Evolutionary conservation across 2,329 filamentous ascomycete genomes (phyloP).

Genomic region (Ceratocystiopsis sp.): DNA sequence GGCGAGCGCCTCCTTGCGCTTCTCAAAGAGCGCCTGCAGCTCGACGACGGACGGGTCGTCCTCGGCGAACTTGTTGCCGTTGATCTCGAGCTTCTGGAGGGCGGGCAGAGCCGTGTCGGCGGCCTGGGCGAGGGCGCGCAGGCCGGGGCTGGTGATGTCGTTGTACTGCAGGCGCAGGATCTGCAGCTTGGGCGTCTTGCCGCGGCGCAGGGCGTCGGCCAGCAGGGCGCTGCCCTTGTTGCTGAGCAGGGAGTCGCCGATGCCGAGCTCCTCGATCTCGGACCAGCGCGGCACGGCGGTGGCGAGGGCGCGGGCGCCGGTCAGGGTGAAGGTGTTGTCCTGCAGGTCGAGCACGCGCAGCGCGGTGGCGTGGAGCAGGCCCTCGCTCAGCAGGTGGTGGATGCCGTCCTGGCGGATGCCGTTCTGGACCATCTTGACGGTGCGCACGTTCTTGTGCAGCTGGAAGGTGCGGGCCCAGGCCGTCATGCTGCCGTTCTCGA

Average conservation of each 20-base stretch:
- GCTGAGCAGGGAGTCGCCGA: conserved; percentile 75
- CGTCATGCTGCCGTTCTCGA: conserved; percentile 88
- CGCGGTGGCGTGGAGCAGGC: conserved; percentile 50
- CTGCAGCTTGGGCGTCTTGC: conserved; percentile 64
- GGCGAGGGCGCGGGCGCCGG: conserved; percentile 63
- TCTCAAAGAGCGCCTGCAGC: conserved; percentile 55
- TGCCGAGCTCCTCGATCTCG: conserved; percentile 62
- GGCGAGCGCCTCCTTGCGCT: conserved; percentile 57
- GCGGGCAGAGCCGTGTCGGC: conserved; percentile 52
- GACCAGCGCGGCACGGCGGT: conserved; percentile 59
- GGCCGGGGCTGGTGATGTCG: conserved; percentile 64
- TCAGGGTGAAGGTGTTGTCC: conserved; percentile 88
- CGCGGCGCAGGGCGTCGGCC: conserved; percentile 53
- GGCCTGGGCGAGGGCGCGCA: conserved; percentile 55
- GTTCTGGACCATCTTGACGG: conserved; percentile 96
- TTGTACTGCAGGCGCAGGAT: conserved; percentile 80
- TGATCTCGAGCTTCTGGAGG: conserved; percentile 76
- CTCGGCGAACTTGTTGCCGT: conserved; percentile 88
- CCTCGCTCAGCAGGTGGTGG: conserved; percentile 59
- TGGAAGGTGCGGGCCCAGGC: conserved; percentile 83
- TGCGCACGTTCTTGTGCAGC: conserved; percentile 65
- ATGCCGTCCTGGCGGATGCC: conserved; percentile 93
- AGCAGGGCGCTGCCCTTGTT: conserved; percentile 61
- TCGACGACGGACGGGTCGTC: conserved; percentile 57
- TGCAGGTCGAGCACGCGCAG: conserved; percentile 77